Percentiles rank a stretch among this genome's conserved stretches.
Conservation (phyloP, 1,139 yeast genomes). For the Kodamaea sp. region DNA sequence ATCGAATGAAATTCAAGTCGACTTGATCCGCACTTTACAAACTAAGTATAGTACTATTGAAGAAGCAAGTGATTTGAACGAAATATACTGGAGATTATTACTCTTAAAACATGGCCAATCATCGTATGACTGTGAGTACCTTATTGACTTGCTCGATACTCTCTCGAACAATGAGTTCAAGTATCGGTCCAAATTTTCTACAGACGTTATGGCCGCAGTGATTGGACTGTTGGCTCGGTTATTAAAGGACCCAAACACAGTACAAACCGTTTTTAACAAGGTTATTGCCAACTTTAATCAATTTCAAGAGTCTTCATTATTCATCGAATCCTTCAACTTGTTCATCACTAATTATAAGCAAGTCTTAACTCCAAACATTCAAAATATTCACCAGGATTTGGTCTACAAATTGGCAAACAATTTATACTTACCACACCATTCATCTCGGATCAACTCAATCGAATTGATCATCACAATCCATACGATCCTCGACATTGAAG, state of each 20-base stretch:
- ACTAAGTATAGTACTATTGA: constrained; percentile 9
- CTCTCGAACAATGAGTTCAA: constrained; percentile 10
- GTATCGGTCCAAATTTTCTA: constrained; percentile 14
- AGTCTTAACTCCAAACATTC: constrained; percentile 1
- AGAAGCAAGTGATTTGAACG: constrained; percentile 21
- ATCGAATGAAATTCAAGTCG: constrained; percentile 12
- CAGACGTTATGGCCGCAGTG: constrained; percentile 17
- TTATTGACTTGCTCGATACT: constrained; percentile 13
- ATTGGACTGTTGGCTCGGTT: constrained; percentile 14
- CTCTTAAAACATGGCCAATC: constrained; percentile 22
- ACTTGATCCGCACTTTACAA: constrained; percentile 11
- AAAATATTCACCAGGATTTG: constrained; percentile 2
- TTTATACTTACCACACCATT: constrained; percentile 43
- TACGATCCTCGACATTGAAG: constrained; percentile 22
- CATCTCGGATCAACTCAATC: constrained; percentile 45
- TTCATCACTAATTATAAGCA: constrained; percentile 12
- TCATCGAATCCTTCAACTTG: constrained; percentile 19
- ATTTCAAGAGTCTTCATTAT: constrained; percentile 20
- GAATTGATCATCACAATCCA: constrained; percentile 33
- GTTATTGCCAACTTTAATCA: constrained; percentile 12
- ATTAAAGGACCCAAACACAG: constrained; percentile 4
- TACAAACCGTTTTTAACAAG: constrained; percentile 6
- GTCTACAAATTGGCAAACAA: constrained; percentile 24
- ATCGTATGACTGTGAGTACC: constrained; percentile 10
- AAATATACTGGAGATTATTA: constrained; percentile 39